Base-by-base conservation (phyloP, 352 stramenopile genomes). In the Pythium aristosporum region DNA sequence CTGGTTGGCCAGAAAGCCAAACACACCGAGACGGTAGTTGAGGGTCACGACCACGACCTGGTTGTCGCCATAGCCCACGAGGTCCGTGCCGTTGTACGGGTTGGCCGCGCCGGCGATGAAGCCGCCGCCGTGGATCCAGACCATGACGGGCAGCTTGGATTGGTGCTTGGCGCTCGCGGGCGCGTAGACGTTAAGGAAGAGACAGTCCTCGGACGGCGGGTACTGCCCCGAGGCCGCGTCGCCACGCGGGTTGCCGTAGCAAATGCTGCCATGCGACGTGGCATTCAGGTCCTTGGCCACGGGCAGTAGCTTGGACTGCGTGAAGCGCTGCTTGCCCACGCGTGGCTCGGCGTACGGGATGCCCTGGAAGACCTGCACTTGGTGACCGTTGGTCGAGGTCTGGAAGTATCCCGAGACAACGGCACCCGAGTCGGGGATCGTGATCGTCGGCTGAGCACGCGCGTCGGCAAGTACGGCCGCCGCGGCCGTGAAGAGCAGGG, bases 11-110 rank as follows among this genome's bases (percentile, higher is more conserved):
- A 65, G 52, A 15, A 80, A 66, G n/a, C 73, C 68, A 1, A 73
- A 65, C 39, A 80, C 55, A 16, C 70, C 64, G 28, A 80, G 51
- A 49, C 73, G 73, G 44, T 80, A 80, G 60, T 77, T 80, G 62
- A 71, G 69, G 0, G 53, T 65, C 12, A 80, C 73, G 46, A 60
- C 72, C 15, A 80, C 25, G 20, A 74, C 68, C 52, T 80, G 25
- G 25, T 30, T 30, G 1, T 50, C 7, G 69, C 63, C 13, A 46
- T 44, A 9, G 41, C 60, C 15, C 25, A 30, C 25, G 25, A 67
- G 23, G 23, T 67, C 47, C 28, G 25, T 30, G 50, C 50, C 50
- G 16, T 67, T 50, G 12, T 50, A 50, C 11, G 11, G 10, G 30
- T 56, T 67, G 12, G n/a, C 4, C 15, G 39, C 16, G 2, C 73